These are phyloP conservation scores for Lactarius evosmus DNA, from an alignment of 768 basidiomycete genomes.

Conservation along the genomic window DNA sequence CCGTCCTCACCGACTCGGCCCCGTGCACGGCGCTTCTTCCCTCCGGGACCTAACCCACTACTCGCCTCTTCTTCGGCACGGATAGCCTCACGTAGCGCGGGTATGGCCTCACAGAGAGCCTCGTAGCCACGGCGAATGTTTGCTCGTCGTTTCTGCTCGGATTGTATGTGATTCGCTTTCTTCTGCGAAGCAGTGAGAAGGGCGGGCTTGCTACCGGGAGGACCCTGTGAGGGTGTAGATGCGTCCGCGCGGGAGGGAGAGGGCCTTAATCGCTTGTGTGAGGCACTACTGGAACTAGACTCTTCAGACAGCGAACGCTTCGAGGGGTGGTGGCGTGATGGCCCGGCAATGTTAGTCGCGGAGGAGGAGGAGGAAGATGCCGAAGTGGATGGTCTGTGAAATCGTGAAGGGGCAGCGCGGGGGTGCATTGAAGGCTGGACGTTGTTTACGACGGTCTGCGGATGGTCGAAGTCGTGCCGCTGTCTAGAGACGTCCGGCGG, in stretches of 20 bases:
- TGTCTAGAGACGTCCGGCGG: slow-evolving; percentile 1
- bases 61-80: slow-evolving; percentile 63
- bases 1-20: slow-evolving; percentile 42
- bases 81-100: slow-evolving; percentile 77
- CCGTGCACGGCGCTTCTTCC: slow-evolving; percentile 31
- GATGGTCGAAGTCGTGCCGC: slow-evolving; percentile 22
- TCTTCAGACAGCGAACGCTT: slow-evolving; percentile 27
- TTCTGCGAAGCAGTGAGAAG: slow-evolving; percentile 83
- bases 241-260: slow-evolving; percentile 21
- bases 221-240: slow-evolving; percentile 23
- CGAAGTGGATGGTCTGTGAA: slow-evolving; percentile 22
- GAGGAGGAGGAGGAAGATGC: slow-evolving; percentile 24
- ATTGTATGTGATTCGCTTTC: slow-evolving; percentile 91
- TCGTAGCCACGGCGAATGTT: slow-evolving; percentile 90
- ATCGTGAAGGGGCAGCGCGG: neutral
- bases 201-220: slow-evolving; percentile 33
- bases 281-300: slow-evolving; percentile 8
- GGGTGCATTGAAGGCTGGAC: neutral
- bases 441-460: slow-evolving; percentile 13
- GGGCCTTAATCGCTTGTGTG: slow-evolving; percentile 20
- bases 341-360: slow-evolving; percentile 8
- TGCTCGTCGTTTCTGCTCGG: slow-evolving; percentile 89
- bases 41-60: slow-evolving; percentile 39
- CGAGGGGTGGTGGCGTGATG: slow-evolving; percentile 21
- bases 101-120: slow-evolving; percentile 78